phyloP scores from a whole-genome alignment of 306 rosid species.

The Vigna hirtella region DNA sequence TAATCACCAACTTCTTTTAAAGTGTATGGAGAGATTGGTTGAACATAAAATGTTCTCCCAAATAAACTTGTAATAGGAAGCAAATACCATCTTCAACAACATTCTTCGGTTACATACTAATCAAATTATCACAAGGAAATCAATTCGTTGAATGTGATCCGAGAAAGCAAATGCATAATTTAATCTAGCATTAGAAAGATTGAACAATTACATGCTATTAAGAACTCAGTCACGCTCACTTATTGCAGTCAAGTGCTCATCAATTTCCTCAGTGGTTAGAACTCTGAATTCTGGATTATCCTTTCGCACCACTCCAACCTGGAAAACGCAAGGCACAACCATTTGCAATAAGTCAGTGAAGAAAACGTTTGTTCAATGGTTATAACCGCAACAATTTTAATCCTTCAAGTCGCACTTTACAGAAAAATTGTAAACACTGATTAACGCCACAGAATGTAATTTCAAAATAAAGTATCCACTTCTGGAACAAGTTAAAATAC shows the following conservation, averaged over 20 bases:
- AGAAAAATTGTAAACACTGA: conserved; percentile 12
- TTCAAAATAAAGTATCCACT: background rate
- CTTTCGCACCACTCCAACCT: conserved; percentile 94
- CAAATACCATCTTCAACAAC: conserved; percentile 33
- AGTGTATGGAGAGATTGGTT: background rate
- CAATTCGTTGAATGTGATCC: background rate
- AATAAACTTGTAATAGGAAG: conserved; percentile 19
- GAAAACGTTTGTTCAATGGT: background rate
- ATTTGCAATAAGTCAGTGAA: conserved; percentile 4
- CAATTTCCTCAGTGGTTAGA: conserved; percentile 86
- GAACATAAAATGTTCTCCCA: conserved; percentile 1
- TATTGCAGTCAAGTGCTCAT: conserved; percentile 98
- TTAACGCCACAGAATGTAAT: background rate
- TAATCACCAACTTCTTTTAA: background rate
- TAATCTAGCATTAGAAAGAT: conserved; percentile 33
- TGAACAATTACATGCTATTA: conserved; percentile 42
- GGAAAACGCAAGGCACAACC: conserved; percentile 33
- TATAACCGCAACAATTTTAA: background rate
- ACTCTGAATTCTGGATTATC: conserved; percentile 84
- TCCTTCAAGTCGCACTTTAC: background rate
- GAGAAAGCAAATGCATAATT: conserved; percentile 30
- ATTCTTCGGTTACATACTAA: background rate
- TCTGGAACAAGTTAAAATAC: background rate
- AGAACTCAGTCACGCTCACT: conserved; percentile 91
- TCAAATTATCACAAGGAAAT: conserved; percentile 28